Conservation (phyloP, 495 filamentous ascomycete species). For the Chaetomium cochliodes region DNA sequence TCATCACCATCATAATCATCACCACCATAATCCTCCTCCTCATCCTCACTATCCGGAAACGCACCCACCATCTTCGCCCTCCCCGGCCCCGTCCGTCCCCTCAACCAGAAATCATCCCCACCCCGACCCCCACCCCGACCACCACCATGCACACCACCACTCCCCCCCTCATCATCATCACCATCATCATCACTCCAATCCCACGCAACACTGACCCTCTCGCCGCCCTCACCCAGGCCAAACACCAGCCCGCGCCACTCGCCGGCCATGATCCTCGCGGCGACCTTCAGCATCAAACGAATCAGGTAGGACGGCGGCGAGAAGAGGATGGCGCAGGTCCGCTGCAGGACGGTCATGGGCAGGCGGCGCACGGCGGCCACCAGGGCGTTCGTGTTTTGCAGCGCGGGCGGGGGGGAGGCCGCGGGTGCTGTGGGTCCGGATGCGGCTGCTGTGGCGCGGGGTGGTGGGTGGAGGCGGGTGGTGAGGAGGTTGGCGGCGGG, state of each 20-base stretch:
- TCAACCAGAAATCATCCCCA: constrained; percentile 5
- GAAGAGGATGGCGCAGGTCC: constrained; percentile 71
- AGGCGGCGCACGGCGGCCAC: constrained; percentile 52
- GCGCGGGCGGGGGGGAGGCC: too few relatives aligned
- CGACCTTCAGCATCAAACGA: constrained; percentile 73
- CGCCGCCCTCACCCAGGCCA: constrained; percentile 48
- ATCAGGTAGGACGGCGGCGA: constrained; percentile 74
- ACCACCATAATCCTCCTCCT: constrained; percentile 20
- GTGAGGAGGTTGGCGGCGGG: constrained; percentile 63
- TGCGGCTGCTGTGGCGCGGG: neutral
- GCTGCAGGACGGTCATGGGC: constrained; percentile 66
- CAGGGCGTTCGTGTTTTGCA: constrained; percentile 17
- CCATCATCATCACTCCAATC: constrained; percentile 50
- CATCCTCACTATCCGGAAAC: constrained; percentile 30
- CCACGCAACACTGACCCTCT: constrained; percentile 55
- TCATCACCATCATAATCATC: constrained; percentile 11
- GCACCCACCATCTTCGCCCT: constrained; percentile 31
- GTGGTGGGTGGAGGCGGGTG: constrained; percentile 35
- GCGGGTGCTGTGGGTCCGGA: constrained; percentile 7
- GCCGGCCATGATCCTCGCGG: constrained; percentile 68
- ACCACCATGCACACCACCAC: neutral
- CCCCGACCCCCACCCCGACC: neutral
- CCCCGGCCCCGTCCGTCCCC: neutral
- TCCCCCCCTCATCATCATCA: constrained; percentile 14
- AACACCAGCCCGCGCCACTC: constrained; percentile 54